phyloP scores from a whole-genome alignment of 2,329 filamentous ascomycete genomes.

The Hypoxylon sp. region DNA sequence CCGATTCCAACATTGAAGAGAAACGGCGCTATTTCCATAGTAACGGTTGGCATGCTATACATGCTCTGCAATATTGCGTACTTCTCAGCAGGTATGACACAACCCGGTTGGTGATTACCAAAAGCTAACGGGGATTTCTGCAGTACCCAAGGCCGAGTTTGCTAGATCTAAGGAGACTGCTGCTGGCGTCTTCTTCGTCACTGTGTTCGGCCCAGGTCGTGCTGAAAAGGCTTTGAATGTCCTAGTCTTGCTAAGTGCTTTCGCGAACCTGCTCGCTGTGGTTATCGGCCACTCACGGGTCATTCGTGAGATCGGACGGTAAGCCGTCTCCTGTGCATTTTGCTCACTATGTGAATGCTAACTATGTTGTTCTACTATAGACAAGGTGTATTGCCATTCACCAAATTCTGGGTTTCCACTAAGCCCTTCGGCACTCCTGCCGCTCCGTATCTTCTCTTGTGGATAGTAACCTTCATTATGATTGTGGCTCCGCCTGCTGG shows the following conservation, averaged over 20 bases:
- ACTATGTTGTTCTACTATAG: slow-evolving; percentile 51
- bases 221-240: slow-evolving; percentile 69
- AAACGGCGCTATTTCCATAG: slow-evolving; percentile 65
- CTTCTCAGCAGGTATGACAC: slow-evolving; percentile 64
- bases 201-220: slow-evolving; percentile 67
- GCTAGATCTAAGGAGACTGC: slow-evolving; percentile 65
- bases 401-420: slow-evolving; percentile 73
- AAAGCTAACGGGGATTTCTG: slow-evolving; percentile 1
- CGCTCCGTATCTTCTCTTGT: slow-evolving; percentile 71
- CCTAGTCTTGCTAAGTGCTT: slow-evolving; percentile 69
- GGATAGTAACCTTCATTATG: slow-evolving; percentile 70
- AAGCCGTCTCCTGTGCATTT: slow-evolving; percentile 7
- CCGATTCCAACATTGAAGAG: slow-evolving; percentile 69
- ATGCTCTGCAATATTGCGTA: slow-evolving; percentile 73
- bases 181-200: slow-evolving; percentile 71
- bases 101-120: background rate
- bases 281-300: slow-evolving; percentile 69
- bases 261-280: slow-evolving; percentile 71
- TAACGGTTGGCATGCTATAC: slow-evolving; percentile 68
- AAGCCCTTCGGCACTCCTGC: slow-evolving; percentile 74
- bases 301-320: slow-evolving; percentile 72
- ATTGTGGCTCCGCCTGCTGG: slow-evolving; percentile 73
- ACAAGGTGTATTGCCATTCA: slow-evolving; percentile 72
- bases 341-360: background rate
- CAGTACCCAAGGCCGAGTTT: slow-evolving; percentile 68